phyloP scores from a whole-genome alignment of 106 monocot species.

The Narthecium ossifragum region DNA sequence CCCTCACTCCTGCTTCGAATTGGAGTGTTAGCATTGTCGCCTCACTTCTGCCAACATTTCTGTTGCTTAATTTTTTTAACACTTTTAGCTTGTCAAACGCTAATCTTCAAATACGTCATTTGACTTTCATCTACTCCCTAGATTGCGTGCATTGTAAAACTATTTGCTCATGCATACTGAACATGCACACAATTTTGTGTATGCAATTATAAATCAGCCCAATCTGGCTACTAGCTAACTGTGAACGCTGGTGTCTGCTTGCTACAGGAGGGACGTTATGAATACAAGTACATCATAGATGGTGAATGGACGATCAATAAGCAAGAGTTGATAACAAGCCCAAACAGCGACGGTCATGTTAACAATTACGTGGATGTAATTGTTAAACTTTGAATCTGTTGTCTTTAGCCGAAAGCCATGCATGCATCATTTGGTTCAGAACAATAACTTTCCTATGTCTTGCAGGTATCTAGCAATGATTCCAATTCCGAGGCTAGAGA shows the following conservation, averaged over 20 bases:
- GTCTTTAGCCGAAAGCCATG: background rate
- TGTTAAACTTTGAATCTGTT: background rate
- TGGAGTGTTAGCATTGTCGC: no score
- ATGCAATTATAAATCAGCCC: no score
- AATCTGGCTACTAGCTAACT: no score
- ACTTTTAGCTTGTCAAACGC: no score
- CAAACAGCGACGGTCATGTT: slow-evolving; percentile 70
- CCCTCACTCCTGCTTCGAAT: no score
- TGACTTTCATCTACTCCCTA: no score
- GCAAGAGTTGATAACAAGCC: slow-evolving; percentile 48
- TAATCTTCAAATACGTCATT: no score
- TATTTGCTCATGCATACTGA: no score
- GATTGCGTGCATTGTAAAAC: no score
- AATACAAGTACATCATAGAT: slow-evolving; percentile 92
- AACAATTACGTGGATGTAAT: slow-evolving; percentile 78
- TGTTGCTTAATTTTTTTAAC: no score
- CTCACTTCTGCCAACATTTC: no score
- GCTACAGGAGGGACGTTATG: slow-evolving; percentile 73
- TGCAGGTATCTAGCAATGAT: slow-evolving; percentile 38
- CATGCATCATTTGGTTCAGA: background rate
- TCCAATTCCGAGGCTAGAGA: slow-evolving; percentile 17
- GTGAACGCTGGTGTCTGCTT: background rate
- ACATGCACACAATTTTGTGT: no score
- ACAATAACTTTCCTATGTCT: background rate
- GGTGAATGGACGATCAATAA: slow-evolving; percentile 73